Base-by-base conservation (phyloP, 768 basidiomycete species). In the Austroboletus eburneus region DNA sequence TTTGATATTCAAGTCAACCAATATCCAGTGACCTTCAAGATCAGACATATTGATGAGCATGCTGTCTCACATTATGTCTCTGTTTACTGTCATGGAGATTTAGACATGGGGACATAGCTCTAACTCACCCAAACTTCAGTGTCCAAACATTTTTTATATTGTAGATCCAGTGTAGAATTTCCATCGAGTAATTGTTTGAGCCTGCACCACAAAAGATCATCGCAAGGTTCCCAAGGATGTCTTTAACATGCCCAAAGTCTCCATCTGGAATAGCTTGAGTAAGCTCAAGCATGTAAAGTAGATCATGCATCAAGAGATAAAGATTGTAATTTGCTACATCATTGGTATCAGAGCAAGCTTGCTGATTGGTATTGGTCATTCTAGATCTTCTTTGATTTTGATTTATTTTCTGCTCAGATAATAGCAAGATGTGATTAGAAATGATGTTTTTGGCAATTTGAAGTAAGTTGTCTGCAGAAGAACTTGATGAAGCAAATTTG, bases 1-100 rank as follows among this genome's bases (percentile, higher is more conserved):
- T 30, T 72, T 65, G 1, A 72, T 70, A 39, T 73, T 72, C 2
- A 67, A 9, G 34, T 72, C 65, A 10, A 70, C 57, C 0, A 48
- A 51, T 68, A 72, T 72, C 2, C 46, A 57, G 42, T 70, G 67
- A 1, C 68, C 66, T 7, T 59, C 47, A 1, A 65, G 43, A 0
- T 71, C 69, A 0, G 62, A 60, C 0, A 57, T 22, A 33, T 71
- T 70, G 14, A 71, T 43, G 1, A 73, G 51, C 61, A 67, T 65
- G 20, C 58, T 66, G 41, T 72, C 68, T 0, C 59, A 53, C 57
- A 71, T 68, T 1, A 73, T 66, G 30, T 73, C 54, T 0, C 69
- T 71, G 40, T 20, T 29, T 29, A n/a, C 33, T 34, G 16, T 16
- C 33, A 29, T 29, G 13, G 8, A 29, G 13, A 13, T 13, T 7